Base-by-base conservation (phyloP, 768 basidiomycete species). In the Amanita molliuscula region DNA sequence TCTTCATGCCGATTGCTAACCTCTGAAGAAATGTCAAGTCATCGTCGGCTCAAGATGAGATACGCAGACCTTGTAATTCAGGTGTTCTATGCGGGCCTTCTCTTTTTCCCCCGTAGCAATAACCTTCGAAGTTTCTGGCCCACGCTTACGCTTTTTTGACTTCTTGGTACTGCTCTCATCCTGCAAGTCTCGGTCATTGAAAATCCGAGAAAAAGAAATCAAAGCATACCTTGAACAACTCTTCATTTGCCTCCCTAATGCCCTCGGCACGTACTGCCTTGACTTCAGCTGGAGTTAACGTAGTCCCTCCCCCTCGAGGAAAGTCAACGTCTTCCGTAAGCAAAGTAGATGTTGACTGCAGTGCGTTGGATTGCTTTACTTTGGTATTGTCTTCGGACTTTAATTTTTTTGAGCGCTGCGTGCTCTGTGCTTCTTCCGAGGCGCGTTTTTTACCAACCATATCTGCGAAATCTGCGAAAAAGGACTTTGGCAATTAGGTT, bases 271-370 rank as follows among this genome's bases (percentile, higher is more conserved):
- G 79, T 31, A 90, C 79, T 47, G 82, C 70, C 65, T 94, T 93
- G 48, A 92, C 83, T 64, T 99, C 94, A 6, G 90, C 68, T 28
- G 92, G 84, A 16, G 94, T 96, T 57, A 95, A 76, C 28, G 72
- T 76, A 1, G 91, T 88, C 47, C 95, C 95, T 23, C 95, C 95
- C 23, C 95, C 96, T 57, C 95, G 82, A 51, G 94, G 94, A 66
- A 98, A 99, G 65, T 94, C 91, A 44, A 90, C 76, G 59, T 94
- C 92, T 34, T 91, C 81, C 8, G 72, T 53, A 31, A 70, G 65
- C 50, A 73, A 58, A 55, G 61, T 67, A 3, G 63, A 54, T 8
- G 67, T 51, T 16, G 67, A 63, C 50, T 57, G 49, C 16, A 58
- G 55, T 20, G 58, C 36, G 37, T 60, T 55, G 45, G 54, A 58